Percentiles rank a stretch among this genome's conserved stretches.
Evolutionary conservation across 139 green algal species (phyloP).

Genomic region (Chlamydomonas schloesseri): DNA sequence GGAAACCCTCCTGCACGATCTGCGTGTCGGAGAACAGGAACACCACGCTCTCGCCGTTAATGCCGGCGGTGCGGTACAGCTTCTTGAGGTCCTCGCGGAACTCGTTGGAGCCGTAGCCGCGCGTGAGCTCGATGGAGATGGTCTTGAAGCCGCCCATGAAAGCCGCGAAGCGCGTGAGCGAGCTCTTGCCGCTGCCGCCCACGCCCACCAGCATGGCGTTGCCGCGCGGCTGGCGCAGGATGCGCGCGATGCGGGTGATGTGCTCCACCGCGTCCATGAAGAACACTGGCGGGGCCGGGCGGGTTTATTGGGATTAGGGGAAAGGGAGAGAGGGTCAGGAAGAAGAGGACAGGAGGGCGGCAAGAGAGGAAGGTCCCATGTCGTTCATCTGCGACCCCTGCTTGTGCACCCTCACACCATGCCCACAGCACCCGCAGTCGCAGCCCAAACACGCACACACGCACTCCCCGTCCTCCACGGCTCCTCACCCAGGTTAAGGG

Average conservation of each 20-base stretch:
- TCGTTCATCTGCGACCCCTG: too few relatives aligned
- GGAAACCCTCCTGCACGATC: conserved; percentile 81
- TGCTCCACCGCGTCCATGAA: conserved; percentile 90
- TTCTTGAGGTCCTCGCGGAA: conserved; percentile 90
- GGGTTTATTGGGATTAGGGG: neutral
- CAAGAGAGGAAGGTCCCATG: too few relatives aligned
- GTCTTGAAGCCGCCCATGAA: conserved; percentile 78
- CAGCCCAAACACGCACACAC: too few relatives aligned
- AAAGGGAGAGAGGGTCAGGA: neutral
- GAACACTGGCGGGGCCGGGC: conserved; percentile 68
- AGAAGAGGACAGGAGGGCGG: too few relatives aligned
- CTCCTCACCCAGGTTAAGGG: conserved; percentile 76
- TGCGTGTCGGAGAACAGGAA: conserved; percentile 88
- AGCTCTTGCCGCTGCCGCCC: conserved; percentile 85
- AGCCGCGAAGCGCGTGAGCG: conserved; percentile 83
- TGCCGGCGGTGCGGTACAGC: conserved; percentile 76
- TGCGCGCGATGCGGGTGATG: conserved; percentile 75
- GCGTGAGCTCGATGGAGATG: conserved; percentile 76
- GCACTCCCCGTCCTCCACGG: too few relatives aligned
- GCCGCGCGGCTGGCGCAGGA: conserved; percentile 86
- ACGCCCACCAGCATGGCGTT: conserved; percentile 92
- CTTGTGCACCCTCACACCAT: too few relatives aligned
- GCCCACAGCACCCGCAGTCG: too few relatives aligned
- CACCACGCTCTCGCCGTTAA: conserved; percentile 75
- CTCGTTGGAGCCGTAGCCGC: conserved; percentile 75